Percentiles rank a stretch among this genome's conserved stretches.
Conservation (phyloP, 1,139 yeast species). For the Debaryomyces psychrophilus region DNA sequence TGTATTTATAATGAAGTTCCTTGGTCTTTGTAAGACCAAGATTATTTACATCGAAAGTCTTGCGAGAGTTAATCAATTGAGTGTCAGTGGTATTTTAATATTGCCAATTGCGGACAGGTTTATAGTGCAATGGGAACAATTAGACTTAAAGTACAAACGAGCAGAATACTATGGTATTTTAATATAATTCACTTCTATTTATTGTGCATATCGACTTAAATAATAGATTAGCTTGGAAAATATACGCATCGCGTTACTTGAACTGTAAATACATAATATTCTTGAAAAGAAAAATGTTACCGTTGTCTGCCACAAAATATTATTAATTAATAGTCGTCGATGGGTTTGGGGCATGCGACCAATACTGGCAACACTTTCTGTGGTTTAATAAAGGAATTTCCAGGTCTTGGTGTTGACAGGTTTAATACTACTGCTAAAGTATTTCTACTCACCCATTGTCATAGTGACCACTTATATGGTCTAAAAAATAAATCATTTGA, state of each 20-base stretch:
- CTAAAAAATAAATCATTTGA: conserved; percentile 41
- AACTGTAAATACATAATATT: not conserved
- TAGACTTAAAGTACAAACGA: conserved; percentile 56
- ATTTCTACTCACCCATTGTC: conserved; percentile 56
- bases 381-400: conserved; percentile 38
- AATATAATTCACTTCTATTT: conserved; percentile 38
- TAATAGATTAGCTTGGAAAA: not conserved
- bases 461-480: conserved; percentile 60
- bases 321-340: not conserved
- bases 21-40: conserved; percentile 56
- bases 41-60: conserved; percentile 85
- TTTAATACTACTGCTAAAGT: conserved; percentile 36
- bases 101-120: conserved; percentile 75
- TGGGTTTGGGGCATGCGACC: conserved; percentile 1
- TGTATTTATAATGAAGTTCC: conserved; percentile 53
- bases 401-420: conserved; percentile 44
- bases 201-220: not conserved
- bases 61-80: conserved; percentile 77
- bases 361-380: conserved; percentile 25
- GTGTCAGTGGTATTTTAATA: conserved; percentile 74
- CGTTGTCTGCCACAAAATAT: not conserved
- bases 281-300: not conserved
- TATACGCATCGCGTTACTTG: not conserved
- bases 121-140: conserved; percentile 86
- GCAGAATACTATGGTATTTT: conserved; percentile 80